These are phyloP conservation scores for Cucurbita moschata DNA, from an alignment of 306 rosid genomes.

Conservation along the genomic window DNA sequence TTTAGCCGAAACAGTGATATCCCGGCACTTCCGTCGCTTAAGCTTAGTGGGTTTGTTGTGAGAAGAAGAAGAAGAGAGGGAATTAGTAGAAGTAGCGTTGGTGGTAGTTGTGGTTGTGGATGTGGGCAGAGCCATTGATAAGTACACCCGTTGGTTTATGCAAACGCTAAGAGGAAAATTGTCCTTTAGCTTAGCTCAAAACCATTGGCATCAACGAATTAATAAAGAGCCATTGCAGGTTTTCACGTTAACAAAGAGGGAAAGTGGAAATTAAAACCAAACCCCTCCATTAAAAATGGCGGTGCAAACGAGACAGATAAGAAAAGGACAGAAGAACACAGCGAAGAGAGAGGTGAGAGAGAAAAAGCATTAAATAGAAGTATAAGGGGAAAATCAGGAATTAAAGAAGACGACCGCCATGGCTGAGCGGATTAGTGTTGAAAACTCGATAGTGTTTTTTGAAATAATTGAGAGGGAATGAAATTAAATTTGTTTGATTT, in stretches of 20 bases:
- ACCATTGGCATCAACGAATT: conserved; percentile 18
- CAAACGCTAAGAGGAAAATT: background rate
- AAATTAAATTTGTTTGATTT: background rate
- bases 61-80: conserved; percentile 15
- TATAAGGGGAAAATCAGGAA: background rate
- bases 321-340: conserved; percentile 5
- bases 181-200: conserved; percentile 36
- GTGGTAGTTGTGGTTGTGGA: conserved; percentile 23
- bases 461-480: background rate
- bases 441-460: no score
- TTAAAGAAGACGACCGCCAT: background rate
- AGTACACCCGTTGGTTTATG: background rate
- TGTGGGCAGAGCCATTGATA: conserved; percentile 36
- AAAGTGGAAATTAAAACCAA: background rate
- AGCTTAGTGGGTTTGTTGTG: conserved; percentile 50
- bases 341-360: background rate
- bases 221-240: background rate
- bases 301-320: conserved; percentile 41
- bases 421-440: no score
- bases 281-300: conserved; percentile 28
- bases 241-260: background rate
- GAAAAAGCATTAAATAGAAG: background rate
- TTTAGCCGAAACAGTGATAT: conserved; percentile 26
- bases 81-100: conserved; percentile 12
- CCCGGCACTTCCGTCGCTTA: conserved; percentile 49